Evolutionary conservation across 2,329 filamentous ascomycete species (phyloP).

Genomic region (Aphanoascus verrucosus): DNA sequence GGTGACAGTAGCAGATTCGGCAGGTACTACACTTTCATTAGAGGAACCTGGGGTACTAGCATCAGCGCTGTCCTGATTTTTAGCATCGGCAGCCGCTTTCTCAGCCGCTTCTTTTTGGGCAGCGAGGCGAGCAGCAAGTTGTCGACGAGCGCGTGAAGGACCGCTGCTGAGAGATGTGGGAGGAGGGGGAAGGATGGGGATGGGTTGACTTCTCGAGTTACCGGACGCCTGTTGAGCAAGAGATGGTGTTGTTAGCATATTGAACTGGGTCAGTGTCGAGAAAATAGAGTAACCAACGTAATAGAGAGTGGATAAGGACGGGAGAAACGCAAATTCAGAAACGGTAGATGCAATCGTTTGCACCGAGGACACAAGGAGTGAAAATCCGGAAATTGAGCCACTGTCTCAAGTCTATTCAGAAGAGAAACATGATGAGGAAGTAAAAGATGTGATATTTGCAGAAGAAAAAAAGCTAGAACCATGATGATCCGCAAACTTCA

Average conservation of each 20-base stretch:
- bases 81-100: slow-evolving; percentile 27
- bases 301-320: background rate
- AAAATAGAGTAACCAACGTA: background rate
- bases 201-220: slow-evolving; percentile 24
- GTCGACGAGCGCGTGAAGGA: slow-evolving; percentile 73
- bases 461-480: slow-evolving; percentile 5
- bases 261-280: background rate
- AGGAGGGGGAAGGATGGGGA: slow-evolving; percentile 42
- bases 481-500: slow-evolving; percentile 4
- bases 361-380: background rate
- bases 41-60: background rate
- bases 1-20: background rate
- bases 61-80: background rate
- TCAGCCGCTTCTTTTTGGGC: slow-evolving; percentile 57
- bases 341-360: background rate
- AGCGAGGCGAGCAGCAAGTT: slow-evolving; percentile 78
- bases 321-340: background rate
- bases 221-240: background rate
- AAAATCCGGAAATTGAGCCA: background rate
- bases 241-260: background rate
- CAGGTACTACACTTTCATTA: background rate
- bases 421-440: background rate
- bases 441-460: slow-evolving; percentile 1
- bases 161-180: slow-evolving; percentile 73
- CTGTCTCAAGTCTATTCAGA: slow-evolving; percentile 2